phyloP scores from a whole-genome alignment of 345 rosid genomes.

The Euphorbia lathyris region DNA sequence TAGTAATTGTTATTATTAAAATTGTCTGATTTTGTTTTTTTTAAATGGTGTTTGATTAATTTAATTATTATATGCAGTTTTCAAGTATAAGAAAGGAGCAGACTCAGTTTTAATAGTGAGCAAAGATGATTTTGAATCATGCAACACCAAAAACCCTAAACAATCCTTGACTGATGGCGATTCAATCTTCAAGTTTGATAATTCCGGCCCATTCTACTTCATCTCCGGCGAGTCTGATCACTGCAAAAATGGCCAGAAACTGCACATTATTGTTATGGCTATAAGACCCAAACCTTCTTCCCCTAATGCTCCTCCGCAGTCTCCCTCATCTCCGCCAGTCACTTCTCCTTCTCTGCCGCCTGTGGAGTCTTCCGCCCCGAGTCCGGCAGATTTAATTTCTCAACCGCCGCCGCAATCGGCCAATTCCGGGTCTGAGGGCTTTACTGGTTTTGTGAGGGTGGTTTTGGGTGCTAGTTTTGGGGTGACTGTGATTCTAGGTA shows the following conservation, averaged over 20 bases:
- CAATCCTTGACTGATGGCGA: slow-evolving; percentile 49
- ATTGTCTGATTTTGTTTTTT: no score
- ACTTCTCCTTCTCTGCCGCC: slow-evolving; percentile 5
- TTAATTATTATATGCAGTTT: slow-evolving; percentile 41
- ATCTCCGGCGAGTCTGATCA: slow-evolving; percentile 58
- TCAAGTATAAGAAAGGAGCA: slow-evolving; percentile 62
- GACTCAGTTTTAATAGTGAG: slow-evolving; percentile 66
- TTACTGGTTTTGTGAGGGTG: slow-evolving; percentile 17
- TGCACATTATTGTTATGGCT: slow-evolving; percentile 61
- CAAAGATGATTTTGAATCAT: slow-evolving; percentile 48
- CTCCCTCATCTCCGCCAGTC: slow-evolving; percentile 10
- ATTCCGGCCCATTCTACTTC: slow-evolving; percentile 80
- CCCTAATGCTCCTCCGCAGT: slow-evolving; percentile 23
- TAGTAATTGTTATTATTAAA: not conserved
- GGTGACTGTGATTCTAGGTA: slow-evolving; percentile 20
- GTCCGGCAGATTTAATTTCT: slow-evolving; percentile 13
- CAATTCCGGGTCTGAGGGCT: slow-evolving; percentile 18
- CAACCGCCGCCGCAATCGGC: slow-evolving; percentile 30
- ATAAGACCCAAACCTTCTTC: slow-evolving; percentile 29
- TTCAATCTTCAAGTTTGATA: slow-evolving; percentile 53
- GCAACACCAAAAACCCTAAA: slow-evolving; percentile 56
- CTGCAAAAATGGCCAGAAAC: slow-evolving; percentile 67
- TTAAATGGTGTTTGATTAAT: not conserved
- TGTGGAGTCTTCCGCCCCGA: not conserved
- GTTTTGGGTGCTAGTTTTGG: slow-evolving; percentile 20